Base-by-base conservation (phyloP, 2,329 filamentous ascomycete genomes). In the Gnomoniopsis smithogilvyi region DNA sequence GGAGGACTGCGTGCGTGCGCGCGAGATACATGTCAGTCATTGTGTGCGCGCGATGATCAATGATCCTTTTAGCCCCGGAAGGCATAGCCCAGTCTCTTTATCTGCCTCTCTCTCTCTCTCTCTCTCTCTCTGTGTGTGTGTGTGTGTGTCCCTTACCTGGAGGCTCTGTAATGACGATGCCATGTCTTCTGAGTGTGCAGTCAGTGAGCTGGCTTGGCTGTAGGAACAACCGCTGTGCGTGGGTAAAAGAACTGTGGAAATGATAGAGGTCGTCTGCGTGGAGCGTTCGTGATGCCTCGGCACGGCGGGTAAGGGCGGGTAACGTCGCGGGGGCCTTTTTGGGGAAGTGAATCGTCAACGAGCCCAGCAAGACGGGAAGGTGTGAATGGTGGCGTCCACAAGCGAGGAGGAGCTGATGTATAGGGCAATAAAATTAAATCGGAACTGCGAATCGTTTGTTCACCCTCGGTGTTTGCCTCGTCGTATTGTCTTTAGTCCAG, bases 1-100 rank as follows among this genome's bases (percentile, higher is more conserved):
- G 62, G 83, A 80, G 66, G 81, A 79, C 90, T 94, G 68, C 47
- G 60, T 48, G 45, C 47, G 38, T 33, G 41, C 24, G n/a, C 46
- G n/a, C 21, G 30, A 11, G 22, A 21, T 2, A 33, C 22, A 6
- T 24, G 24, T 48, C 19, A 55, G 53, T n/a, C 2, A 15, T 12
- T 30, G 38, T 41, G 12, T 41, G 38, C 21, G 15, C 11, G 34
- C 8, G n/a, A 50, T 24, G 15, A 43, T n/a, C 19, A 15, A 34
- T 24, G 33, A 21, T 8, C n/a, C n/a, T n/a, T n/a, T n/a, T n/a
- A 4, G 34, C n/a, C 19, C 21, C 30, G 26, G 19, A 26, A 19
- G 22, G 19, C 51, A 26, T 7, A 3, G 43, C 38, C 17, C 17
- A 26, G 38, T 30, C 4, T n/a, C n/a, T n/a, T 19, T 24, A 6